Conservation (phyloP, 2,329 filamentous ascomycete genomes). For the Colletotrichum tofieldiae region DNA sequence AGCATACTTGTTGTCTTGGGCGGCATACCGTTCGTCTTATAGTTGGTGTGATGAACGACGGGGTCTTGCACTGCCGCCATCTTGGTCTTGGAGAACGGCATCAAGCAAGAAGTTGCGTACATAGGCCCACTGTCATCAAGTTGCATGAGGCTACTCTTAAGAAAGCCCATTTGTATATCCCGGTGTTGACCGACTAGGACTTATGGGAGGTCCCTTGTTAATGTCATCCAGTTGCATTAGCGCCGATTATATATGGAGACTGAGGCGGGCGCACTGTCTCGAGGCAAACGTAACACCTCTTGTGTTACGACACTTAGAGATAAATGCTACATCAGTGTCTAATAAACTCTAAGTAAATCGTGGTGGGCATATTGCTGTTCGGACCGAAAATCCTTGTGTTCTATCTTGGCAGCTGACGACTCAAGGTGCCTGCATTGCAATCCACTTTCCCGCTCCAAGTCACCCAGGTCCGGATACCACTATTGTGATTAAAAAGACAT, state of each 20-base stretch:
- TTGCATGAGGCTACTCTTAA: not conserved
- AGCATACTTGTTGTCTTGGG: not conserved
- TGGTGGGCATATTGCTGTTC: no score
- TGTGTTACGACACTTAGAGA: no score
- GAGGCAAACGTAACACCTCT: not conserved
- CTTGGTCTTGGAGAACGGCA: not conserved
- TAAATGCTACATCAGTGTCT: no score
- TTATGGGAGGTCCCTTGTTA: not conserved
- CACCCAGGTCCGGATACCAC: no score
- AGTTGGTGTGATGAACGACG: not conserved
- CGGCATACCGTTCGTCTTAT: not conserved
- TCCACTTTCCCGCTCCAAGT: no score
- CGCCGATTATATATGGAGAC: not conserved
- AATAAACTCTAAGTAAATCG: no score
- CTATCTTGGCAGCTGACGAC: no score
- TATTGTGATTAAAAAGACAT: no score
- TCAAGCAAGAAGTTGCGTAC: not conserved
- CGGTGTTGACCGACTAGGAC: not conserved
- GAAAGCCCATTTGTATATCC: not conserved
- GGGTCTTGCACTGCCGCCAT: not conserved
- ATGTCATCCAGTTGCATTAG: conserved; percentile 11
- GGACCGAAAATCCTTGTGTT: no score
- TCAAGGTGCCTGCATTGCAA: no score
- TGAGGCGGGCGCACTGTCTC: not conserved
- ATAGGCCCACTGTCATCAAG: not conserved